phyloP scores from a whole-genome alignment of 192 early-diverging fungal species.

The Glomus cerebriforme region DNA sequence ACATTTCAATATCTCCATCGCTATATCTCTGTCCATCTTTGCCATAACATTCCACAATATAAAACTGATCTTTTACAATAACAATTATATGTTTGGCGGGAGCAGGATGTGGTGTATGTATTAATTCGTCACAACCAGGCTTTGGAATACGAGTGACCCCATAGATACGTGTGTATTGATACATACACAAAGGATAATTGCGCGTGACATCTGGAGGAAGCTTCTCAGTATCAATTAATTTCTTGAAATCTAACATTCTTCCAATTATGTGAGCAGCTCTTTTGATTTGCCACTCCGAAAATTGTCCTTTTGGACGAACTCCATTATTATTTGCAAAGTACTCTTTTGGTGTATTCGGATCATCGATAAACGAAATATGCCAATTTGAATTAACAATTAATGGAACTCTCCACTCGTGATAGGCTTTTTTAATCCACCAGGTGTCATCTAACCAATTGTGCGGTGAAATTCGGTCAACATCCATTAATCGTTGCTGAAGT shows the following conservation, averaged over 20 bases:
- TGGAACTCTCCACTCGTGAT: slow-evolving; percentile 80
- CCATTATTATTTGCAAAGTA: slow-evolving; percentile 36
- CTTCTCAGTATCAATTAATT: slow-evolving; percentile 60
- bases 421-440: slow-evolving; percentile 73
- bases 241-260: slow-evolving; percentile 72
- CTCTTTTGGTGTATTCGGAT: slow-evolving; percentile 54
- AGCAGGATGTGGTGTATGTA: slow-evolving; percentile 49
- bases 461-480: slow-evolving; percentile 58
- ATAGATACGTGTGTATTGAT: slow-evolving; percentile 80
- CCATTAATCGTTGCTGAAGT: slow-evolving; percentile 65
- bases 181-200: slow-evolving; percentile 76
- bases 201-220: slow-evolving; percentile 71
- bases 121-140: slow-evolving; percentile 70
- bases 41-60: slow-evolving; percentile 68
- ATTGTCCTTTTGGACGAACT: slow-evolving; percentile 47
- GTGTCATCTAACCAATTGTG: slow-evolving; percentile 70
- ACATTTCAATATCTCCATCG: slow-evolving; percentile 75
- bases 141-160: slow-evolving; percentile 84
- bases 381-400: slow-evolving; percentile 89
- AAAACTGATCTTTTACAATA: slow-evolving; percentile 78
- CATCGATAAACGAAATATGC: slow-evolving; percentile 73
- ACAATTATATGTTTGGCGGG: slow-evolving; percentile 64
- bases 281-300: slow-evolving; percentile 75
- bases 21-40: slow-evolving; percentile 55
- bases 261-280: slow-evolving; percentile 76